Percentiles rank a stretch among this genome's conserved stretches.
phyloP scores from a whole-genome alignment of 2,329 filamentous ascomycete species.

The Ustilaginoidea virens region DNA sequence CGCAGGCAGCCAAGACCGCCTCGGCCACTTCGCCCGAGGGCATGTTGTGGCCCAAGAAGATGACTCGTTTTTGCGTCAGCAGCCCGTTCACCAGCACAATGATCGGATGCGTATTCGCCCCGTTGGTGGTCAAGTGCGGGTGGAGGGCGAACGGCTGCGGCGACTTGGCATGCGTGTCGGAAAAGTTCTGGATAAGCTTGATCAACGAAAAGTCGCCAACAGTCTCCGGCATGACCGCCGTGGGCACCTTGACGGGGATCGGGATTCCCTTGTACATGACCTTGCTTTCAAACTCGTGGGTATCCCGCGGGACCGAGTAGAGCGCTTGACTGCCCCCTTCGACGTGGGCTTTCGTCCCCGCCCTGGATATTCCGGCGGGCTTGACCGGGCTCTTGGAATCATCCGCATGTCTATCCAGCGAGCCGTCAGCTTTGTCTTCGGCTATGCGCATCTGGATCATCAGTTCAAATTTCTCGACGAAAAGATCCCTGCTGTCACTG shows the following conservation, averaged over 20 bases:
- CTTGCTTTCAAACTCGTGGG: slow-evolving; percentile 91
- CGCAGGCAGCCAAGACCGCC: slow-evolving; percentile 93
- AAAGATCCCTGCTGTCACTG: slow-evolving; percentile 89
- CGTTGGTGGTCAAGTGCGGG: slow-evolving; percentile 84
- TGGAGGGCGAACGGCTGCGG: slow-evolving; percentile 77
- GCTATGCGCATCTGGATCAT: slow-evolving; percentile 76
- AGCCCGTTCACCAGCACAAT: slow-evolving; percentile 90
- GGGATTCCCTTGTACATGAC: slow-evolving; percentile 95
- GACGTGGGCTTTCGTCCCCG: slow-evolving; percentile 47
- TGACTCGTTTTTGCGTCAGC: slow-evolving; percentile 87
- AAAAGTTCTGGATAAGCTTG: slow-evolving; percentile 93
- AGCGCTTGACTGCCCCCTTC: slow-evolving; percentile 38
- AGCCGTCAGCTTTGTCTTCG: slow-evolving; percentile 38
- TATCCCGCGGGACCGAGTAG: slow-evolving; percentile 77
- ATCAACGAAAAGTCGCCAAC: slow-evolving; percentile 96
- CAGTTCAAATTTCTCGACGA: slow-evolving; percentile 91
- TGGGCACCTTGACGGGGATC: slow-evolving; percentile 91
- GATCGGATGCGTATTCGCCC: slow-evolving; percentile 79
- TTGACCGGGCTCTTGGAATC: slow-evolving; percentile 32
- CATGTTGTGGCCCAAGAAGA: slow-evolving; percentile 89
- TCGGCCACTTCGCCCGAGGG: slow-evolving; percentile 94
- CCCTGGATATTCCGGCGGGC: slow-evolving; percentile 36
- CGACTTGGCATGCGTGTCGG: slow-evolving; percentile 62
- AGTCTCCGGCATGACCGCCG: slow-evolving; percentile 83
- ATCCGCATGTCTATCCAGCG: slow-evolving; percentile 22